Conservation (phyloP, 1,284 basidiomycete species). For the Sporisorium scitamineum region DNA sequence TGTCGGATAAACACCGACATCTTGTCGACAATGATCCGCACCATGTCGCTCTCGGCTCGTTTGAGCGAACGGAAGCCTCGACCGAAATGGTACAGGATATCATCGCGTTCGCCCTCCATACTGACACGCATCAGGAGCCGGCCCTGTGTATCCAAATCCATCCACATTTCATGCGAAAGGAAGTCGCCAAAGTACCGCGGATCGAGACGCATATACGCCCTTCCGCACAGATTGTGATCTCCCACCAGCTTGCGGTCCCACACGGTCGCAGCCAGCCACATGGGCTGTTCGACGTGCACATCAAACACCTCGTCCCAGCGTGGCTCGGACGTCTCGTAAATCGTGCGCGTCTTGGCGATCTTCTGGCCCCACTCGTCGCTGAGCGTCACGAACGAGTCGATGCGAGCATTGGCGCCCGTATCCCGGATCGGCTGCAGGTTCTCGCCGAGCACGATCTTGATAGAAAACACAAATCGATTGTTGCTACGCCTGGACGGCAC, state of each 20-base stretch:
- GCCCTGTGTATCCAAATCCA: slow-evolving; percentile 89
- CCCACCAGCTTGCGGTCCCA: slow-evolving; percentile 85
- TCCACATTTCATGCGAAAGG: slow-evolving; percentile 89
- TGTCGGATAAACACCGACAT: slow-evolving; percentile 95
- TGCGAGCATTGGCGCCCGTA: slow-evolving; percentile 42
- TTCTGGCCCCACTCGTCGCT: slow-evolving; percentile 91
- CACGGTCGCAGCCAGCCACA: slow-evolving; percentile 97
- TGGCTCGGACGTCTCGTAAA: slow-evolving; percentile 89
- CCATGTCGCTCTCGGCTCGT: slow-evolving; percentile 94
- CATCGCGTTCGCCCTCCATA: slow-evolving; percentile 99
- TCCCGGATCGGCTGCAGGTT: slow-evolving; percentile 59
- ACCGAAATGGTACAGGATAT: slow-evolving; percentile 97
- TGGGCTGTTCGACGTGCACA: slow-evolving; percentile 80
- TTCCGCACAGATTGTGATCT: slow-evolving; percentile 81
- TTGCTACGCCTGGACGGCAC: slow-evolving; percentile 70
- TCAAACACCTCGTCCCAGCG: slow-evolving; percentile 99
- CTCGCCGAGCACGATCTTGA: slow-evolving; percentile 82
- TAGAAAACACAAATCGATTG: slow-evolving; percentile 83
- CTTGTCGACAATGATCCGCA: slow-evolving; percentile 97
- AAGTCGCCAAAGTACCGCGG: slow-evolving; percentile 89
- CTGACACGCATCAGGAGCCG: slow-evolving; percentile 88
- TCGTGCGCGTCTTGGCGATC: slow-evolving; percentile 92
- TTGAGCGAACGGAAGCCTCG: slow-evolving; percentile 94
- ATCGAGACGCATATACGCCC: slow-evolving; percentile 92
- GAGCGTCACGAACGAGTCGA: slow-evolving; percentile 91